These are phyloP conservation scores for Lodderomyces orthopsilosis DNA, from an alignment of 1,139 yeast genomes.

Conservation along the genomic window DNA sequence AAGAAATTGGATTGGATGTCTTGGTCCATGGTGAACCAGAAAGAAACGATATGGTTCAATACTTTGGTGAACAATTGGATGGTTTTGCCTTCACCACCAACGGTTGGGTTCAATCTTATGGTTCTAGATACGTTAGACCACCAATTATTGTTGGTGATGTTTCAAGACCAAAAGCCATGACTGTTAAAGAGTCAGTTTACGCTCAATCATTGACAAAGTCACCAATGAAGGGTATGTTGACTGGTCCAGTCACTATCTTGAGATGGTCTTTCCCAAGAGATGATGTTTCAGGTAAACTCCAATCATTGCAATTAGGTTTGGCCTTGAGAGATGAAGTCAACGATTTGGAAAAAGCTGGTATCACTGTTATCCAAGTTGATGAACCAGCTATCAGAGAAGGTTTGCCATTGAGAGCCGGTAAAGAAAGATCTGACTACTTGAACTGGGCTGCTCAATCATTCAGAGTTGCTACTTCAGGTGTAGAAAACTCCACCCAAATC, in stretches of 20 bases:
- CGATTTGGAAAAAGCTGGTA: constrained; percentile 98
- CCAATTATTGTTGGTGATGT: constrained; percentile 99
- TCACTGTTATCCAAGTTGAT: constrained; percentile 96
- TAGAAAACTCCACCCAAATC: constrained; percentile 89
- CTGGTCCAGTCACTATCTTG: constrained; percentile 99
- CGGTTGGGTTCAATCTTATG: constrained; percentile 99
- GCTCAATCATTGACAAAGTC: constrained; percentile 94
- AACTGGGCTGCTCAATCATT: constrained; percentile 99
- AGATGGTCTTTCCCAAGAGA: constrained; percentile 99
- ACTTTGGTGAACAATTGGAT: constrained; percentile 97
- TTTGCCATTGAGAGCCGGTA: constrained; percentile 97
- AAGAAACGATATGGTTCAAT: constrained; percentile 99
- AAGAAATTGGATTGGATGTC: constrained; percentile 96
- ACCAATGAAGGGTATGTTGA: constrained; percentile 99
- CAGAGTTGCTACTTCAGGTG: constrained; percentile 99
- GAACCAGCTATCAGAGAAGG: constrained; percentile 99
- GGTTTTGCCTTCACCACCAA: constrained; percentile 97
- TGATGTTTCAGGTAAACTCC: constrained; percentile 90
- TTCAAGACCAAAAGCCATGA: constrained; percentile 97
- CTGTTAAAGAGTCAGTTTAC: constrained; percentile 98
- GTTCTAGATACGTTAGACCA: constrained; percentile 99
- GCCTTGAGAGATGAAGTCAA: constrained; percentile 98
- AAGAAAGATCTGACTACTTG: constrained; percentile 94
- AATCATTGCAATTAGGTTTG: constrained; percentile 95
- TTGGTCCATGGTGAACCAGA: constrained; percentile 99